Base-by-base conservation (phyloP, 1,284 basidiomycete species). In the Sporisorium exsertum region DNA sequence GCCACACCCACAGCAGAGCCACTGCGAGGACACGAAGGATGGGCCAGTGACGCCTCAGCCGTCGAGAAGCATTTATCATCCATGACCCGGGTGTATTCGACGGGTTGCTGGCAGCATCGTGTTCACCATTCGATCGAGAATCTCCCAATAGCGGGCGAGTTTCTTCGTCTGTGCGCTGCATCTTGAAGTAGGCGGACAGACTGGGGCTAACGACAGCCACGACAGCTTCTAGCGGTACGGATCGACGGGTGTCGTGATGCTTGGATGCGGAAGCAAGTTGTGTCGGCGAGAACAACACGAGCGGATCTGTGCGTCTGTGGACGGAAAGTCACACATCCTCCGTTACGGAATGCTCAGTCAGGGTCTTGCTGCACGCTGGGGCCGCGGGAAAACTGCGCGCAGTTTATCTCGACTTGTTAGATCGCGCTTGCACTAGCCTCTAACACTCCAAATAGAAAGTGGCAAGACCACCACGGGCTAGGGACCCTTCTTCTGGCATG, bases 11-110 rank as follows among this genome's bases (percentile, higher is more conserved):
- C 2, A 76, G 49, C 3, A 72, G 40, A 1, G 69, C 64, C 2
- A 76, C 62, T 12, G 33, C 55, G 4, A 76, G 61, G 40, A 72
- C 29, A 15, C 73, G 73, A 20, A 72, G 40, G 15, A 76, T 64
- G 1, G 73, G 62, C 73, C 73, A 76, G 15, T 64, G 54, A 3
- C 42, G 59, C 22, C 42, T 20, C 24, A 59, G 27, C 4, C 52
- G 58, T 18, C 26, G 29, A 40, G 58, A 37, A 10, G 49, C 42
- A 15, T 50, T 33, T 24, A 24, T 0, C 32, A 13, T 24, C 50
- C 29, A 35, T 20, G 63, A 13, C 26, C 55, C 62, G 22, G 29
- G 55, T 16, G 20, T 16, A 12, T 40, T 49, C 0, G 55, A 50
- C 16, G 49, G 35, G 50, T 43, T 47, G 29, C 35, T 52, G n/a